These are phyloP conservation scores for Podospora appendiculata DNA, from an alignment of 495 filamentous ascomycete genomes.

Conservation along the genomic window DNA sequence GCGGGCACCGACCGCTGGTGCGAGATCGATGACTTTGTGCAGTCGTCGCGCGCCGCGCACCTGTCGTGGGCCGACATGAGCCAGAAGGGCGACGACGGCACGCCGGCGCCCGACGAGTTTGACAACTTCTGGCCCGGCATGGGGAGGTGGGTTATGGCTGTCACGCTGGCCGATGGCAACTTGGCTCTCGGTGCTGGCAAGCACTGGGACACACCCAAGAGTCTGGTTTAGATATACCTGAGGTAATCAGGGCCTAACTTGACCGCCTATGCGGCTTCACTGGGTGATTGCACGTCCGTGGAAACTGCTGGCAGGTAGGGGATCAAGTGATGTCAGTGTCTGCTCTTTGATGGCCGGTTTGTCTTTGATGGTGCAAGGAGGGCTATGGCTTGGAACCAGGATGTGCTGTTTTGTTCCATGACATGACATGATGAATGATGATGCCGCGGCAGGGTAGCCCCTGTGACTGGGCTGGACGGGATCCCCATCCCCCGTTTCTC, in stretches of 20 bases:
- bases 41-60: constrained; percentile 14
- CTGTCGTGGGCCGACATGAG: constrained; percentile 34
- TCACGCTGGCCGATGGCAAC: constrained; percentile 34
- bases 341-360: not conserved
- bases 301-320: no score
- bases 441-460: no score
- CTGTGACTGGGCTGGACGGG: no score
- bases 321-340: not conserved
- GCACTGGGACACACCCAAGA: constrained; percentile 17
- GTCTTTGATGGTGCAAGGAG: no score
- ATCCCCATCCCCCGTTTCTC: no score
- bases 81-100: constrained; percentile 19
- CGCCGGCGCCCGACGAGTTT: constrained; percentile 10
- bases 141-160: constrained; percentile 33
- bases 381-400: no score
- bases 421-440: no score
- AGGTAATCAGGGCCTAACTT: no score
- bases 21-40: constrained; percentile 7
- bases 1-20: constrained; percentile 28
- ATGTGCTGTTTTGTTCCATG: no score
- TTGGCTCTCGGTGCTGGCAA: constrained; percentile 25
- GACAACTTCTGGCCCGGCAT: constrained; percentile 41
- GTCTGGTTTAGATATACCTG: not conserved
- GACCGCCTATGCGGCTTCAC: no score
- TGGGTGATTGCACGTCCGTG: no score